A percentile compares a stretch with the other conserved stretches of the same genome.
Conservation (phyloP, 2,329 filamentous ascomycete genomes). For the Talaromyces sp. region DNA sequence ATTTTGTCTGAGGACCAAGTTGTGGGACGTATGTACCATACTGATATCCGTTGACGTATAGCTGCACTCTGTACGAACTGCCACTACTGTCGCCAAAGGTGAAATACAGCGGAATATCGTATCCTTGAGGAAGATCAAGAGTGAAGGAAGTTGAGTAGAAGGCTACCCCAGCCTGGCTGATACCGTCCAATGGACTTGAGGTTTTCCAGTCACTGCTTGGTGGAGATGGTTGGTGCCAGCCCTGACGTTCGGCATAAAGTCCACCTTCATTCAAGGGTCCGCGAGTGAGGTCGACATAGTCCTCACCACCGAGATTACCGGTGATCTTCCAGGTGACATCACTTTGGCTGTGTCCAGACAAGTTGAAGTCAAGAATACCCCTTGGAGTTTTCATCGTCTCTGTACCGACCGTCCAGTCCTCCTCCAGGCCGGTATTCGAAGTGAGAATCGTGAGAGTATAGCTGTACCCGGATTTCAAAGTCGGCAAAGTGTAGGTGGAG, state of each 20-base stretch:
- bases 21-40: slow-evolving; percentile 68
- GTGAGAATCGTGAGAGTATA: slow-evolving; percentile 69
- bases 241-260: slow-evolving; percentile 55
- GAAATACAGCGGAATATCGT: slow-evolving; percentile 58
- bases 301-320: slow-evolving; percentile 58
- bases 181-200: slow-evolving; percentile 38
- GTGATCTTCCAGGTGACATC: slow-evolving; percentile 57
- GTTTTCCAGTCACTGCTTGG: slow-evolving; percentile 39
- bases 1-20: slow-evolving; percentile 70
- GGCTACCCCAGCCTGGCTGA: slow-evolving; percentile 49
- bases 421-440: slow-evolving; percentile 71
- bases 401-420: slow-evolving; percentile 60
- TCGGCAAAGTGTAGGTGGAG: slow-evolving; percentile 57
- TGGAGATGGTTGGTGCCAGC: slow-evolving; percentile 52
- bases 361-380: slow-evolving; percentile 51
- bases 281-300: slow-evolving; percentile 52
- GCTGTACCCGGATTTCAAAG: slow-evolving; percentile 50
- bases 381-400: slow-evolving; percentile 61
- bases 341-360: slow-evolving; percentile 39
- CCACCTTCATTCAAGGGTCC: slow-evolving; percentile 61
- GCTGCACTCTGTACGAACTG: slow-evolving; percentile 58
- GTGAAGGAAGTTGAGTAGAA: slow-evolving; percentile 56
- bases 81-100: slow-evolving; percentile 53
- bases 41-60: slow-evolving; percentile 76
- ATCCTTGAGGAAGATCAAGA: slow-evolving; percentile 52